phyloP scores from a whole-genome alignment of 306 rosid genomes.

The Trifolium fragiferum region DNA sequence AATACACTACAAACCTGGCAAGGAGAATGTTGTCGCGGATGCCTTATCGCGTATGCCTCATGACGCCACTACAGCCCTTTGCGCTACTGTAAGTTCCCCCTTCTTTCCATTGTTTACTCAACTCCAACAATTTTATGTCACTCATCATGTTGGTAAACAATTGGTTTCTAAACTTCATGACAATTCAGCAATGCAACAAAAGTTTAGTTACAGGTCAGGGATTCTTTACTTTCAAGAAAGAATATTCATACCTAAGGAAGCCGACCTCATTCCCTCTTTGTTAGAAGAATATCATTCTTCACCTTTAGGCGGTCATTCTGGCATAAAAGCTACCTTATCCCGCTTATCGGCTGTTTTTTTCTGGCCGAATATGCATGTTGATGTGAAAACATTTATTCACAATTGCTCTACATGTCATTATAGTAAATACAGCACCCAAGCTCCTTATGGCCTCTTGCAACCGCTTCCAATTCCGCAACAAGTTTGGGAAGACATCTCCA shows the following conservation, averaged over 20 bases:
- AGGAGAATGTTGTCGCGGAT: background rate
- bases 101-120: background rate
- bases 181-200: background rate
- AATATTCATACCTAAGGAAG: background rate
- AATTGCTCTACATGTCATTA: background rate
- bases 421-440: background rate
- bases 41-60: background rate
- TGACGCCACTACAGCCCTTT: background rate
- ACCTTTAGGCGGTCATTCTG: background rate
- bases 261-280: background rate
- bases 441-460: background rate
- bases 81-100: background rate
- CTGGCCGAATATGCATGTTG: background rate
- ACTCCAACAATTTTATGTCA: background rate
- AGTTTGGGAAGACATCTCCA: background rate
- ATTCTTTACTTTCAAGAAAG: background rate
- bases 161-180: background rate
- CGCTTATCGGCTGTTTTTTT: background rate
- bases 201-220: background rate
- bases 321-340: background rate
- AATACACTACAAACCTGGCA: background rate
- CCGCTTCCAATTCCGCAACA: background rate
- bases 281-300: background rate
- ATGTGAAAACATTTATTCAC: background rate
- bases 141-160: background rate